These are phyloP conservation scores for Polygonum aviculare DNA, from an alignment of 148 eudicot genomes.

Conservation along the genomic window DNA sequence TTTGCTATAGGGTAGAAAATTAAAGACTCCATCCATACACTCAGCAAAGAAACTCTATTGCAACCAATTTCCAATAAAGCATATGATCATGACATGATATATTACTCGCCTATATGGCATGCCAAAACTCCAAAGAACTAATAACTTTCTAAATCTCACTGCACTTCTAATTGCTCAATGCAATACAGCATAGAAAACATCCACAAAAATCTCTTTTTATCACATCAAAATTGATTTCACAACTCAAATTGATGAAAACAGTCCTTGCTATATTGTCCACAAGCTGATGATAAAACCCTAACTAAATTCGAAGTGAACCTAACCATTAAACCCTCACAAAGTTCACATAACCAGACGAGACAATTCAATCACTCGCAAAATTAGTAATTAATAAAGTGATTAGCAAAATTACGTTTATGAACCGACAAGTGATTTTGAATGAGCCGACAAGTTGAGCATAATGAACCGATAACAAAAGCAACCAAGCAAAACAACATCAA, in stretches of 20 bases:
- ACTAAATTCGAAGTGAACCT: not conserved
- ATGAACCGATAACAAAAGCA: too few relatives aligned
- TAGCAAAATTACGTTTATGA: too few relatives aligned
- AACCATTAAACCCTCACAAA: not conserved
- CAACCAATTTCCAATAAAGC: not conserved
- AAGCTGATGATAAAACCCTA: not conserved
- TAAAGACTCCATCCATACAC: too few relatives aligned
- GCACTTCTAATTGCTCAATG: not conserved
- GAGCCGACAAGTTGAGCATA: too few relatives aligned
- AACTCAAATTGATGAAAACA: not conserved
- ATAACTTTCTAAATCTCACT: not conserved
- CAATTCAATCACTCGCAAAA: too few relatives aligned
- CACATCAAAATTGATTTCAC: not conserved
- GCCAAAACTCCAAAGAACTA: not conserved
- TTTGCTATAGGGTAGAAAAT: not conserved
- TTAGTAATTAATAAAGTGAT: too few relatives aligned
- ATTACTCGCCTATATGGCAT: not conserved
- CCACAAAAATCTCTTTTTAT: not conserved
- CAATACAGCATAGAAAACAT: not conserved
- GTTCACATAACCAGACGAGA: slow-evolving; percentile 2
- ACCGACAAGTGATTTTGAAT: too few relatives aligned
- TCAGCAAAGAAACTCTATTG: slow-evolving; percentile 1
- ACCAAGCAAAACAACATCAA: too few relatives aligned
- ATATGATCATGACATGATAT: not conserved
- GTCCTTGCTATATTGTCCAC: not conserved